Percentiles rank a stretch among this genome's conserved stretches.
Evolutionary conservation across 805 yeast genomes (phyloP).

Genomic region (Saturnispora zaruensis): DNA sequence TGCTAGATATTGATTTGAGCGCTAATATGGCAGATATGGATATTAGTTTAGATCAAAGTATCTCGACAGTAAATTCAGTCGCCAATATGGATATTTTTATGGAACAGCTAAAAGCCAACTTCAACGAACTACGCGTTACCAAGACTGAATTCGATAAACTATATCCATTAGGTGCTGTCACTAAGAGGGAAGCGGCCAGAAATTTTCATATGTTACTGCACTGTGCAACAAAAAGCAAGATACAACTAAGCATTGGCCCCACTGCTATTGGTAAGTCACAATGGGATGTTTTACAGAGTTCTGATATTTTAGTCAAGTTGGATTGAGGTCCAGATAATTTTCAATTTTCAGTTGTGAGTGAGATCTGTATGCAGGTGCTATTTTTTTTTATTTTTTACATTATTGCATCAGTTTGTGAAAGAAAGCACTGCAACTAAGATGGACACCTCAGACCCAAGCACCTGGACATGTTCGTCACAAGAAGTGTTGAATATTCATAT

Average conservation of each 20-base stretch:
- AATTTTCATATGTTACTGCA: slow-evolving; percentile 17
- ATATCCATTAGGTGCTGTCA: background rate
- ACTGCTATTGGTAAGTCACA: slow-evolving; percentile 15
- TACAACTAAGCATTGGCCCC: slow-evolving; percentile 13
- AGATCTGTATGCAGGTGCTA: background rate
- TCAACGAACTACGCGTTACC: background rate
- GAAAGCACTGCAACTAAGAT: background rate
- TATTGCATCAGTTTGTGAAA: background rate
- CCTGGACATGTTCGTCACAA: slow-evolving; percentile 70
- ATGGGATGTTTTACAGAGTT: slow-evolving; percentile 20
- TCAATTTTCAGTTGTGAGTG: too few relatives aligned
- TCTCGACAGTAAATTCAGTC: background rate
- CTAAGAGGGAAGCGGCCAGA: slow-evolving; percentile 15
- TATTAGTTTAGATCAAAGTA: background rate
- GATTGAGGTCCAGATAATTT: too few relatives aligned
- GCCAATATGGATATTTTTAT: background rate
- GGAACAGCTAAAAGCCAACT: background rate
- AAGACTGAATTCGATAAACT: background rate
- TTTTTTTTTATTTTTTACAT: background rate
- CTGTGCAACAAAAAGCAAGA: slow-evolving; percentile 13
- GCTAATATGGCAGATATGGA: slow-evolving; percentile 12
- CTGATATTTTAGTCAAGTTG: slow-evolving; percentile 13
- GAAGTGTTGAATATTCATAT: slow-evolving; percentile 45
- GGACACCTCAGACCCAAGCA: slow-evolving; percentile 25
- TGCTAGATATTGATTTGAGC: slow-evolving; percentile 5